Evolutionary conservation across 140 eudicot species (phyloP).

Genomic region (Erigeron philadelphicus): DNA sequence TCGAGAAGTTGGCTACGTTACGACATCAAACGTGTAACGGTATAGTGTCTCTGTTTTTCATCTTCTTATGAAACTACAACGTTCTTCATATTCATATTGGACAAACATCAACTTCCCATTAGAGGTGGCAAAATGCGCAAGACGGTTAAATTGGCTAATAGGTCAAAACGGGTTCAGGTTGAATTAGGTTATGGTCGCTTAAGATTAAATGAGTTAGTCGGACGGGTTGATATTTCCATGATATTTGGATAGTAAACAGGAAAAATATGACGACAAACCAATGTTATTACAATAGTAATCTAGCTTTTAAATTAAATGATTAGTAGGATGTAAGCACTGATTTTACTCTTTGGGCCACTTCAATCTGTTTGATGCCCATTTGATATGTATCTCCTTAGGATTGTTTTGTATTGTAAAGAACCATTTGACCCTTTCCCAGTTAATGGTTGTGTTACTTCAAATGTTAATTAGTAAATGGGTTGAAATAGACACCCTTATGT

Average conservation of each 20-base stretch:
- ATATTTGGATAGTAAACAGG: not conserved
- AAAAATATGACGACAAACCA: not conserved
- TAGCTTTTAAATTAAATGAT: not conserved
- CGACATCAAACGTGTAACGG: conserved; percentile 33
- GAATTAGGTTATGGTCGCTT: too few species aligned
- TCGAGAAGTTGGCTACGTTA: conserved; percentile 56
- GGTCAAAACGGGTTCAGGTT: not conserved
- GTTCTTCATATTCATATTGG: not conserved
- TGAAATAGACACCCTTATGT: too few species aligned
- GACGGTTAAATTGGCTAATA: not conserved
- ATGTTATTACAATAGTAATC: not conserved
- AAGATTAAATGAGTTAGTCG: too few species aligned
- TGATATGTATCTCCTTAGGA: not conserved
- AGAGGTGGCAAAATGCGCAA: not conserved
- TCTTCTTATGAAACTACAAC: not conserved
- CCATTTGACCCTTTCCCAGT: not conserved
- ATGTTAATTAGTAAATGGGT: not conserved
- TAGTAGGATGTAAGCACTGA: not conserved
- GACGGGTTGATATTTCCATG: too few species aligned
- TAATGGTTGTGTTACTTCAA: not conserved
- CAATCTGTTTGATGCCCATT: not conserved
- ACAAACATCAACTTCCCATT: conserved; percentile 2
- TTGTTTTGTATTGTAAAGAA: too few species aligned
- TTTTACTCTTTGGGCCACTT: not conserved
- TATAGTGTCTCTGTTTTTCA: conserved; percentile 9